These are phyloP conservation scores for Mycena belliarum DNA, from an alignment of 768 basidiomycete species.

Conservation along the genomic window DNA sequence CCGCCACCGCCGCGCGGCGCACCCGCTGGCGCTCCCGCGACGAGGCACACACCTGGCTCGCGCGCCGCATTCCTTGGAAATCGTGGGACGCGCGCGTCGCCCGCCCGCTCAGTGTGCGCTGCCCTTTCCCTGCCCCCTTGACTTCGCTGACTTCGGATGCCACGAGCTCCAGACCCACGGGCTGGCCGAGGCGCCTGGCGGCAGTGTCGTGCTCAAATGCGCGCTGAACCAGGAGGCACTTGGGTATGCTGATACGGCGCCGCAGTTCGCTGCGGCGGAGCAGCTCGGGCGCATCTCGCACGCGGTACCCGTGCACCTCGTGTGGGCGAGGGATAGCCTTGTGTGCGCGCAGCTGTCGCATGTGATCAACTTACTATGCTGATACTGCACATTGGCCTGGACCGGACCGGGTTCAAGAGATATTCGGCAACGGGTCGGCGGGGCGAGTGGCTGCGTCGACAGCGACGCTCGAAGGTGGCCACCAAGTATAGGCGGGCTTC, in stretches of 20 bases:
- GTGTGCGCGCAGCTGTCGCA: too few relatives aligned
- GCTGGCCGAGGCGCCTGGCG: slow-evolving; percentile 29
- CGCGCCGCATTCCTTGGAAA: slow-evolving; percentile 46
- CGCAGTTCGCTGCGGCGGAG: slow-evolving; percentile 3
- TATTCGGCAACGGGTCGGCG: slow-evolving; percentile 23
- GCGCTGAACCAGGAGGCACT: slow-evolving; percentile 10
- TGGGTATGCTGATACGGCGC: slow-evolving; percentile 5
- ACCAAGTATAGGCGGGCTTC: slow-evolving; percentile 13
- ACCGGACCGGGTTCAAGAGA: slow-evolving; percentile 28
- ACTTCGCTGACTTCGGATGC: neutral
- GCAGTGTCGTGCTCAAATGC: slow-evolving; percentile 14
- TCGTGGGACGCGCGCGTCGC: slow-evolving; percentile 46
- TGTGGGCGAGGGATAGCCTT: slow-evolving; percentile 11
- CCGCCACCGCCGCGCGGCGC: slow-evolving; percentile 37
- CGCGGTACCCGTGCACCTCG: slow-evolving; percentile 6
- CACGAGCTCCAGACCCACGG: slow-evolving; percentile 39
- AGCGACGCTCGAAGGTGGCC: slow-evolving; percentile 27
- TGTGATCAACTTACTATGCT: too few relatives aligned
- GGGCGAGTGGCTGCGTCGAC: slow-evolving; percentile 30
- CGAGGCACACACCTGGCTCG: slow-evolving; percentile 44
- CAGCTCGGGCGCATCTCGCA: slow-evolving; percentile 1
- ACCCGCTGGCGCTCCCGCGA: slow-evolving; percentile 42
- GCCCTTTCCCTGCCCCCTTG: neutral
- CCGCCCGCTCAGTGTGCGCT: slow-evolving; percentile 37
- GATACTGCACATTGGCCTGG: too few relatives aligned